Percentiles rank a stretch among this genome's conserved stretches.
These are phyloP conservation scores for Eucalyptus erythrocorys DNA, from an alignment of 345 rosid species.

Conservation along the genomic window DNA sequence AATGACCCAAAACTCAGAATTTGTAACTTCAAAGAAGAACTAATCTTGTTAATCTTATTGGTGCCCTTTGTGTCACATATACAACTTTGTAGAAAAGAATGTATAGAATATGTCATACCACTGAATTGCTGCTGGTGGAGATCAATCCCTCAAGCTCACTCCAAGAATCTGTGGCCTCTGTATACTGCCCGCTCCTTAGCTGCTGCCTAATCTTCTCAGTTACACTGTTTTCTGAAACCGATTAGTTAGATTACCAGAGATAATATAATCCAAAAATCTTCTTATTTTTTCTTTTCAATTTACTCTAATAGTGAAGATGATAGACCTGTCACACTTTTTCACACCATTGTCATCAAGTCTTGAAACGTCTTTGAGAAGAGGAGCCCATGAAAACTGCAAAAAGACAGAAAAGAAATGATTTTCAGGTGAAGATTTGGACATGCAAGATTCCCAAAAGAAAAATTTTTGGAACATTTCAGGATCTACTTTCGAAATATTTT, in stretches of 20 bases:
- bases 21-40: background rate
- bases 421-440: background rate
- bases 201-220: slow-evolving; percentile 56
- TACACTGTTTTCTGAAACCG: slow-evolving; percentile 17
- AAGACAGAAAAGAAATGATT: background rate
- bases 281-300: background rate
- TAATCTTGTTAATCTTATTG: background rate
- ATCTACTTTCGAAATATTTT: background rate
- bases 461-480: background rate
- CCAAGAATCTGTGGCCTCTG: slow-evolving; percentile 63
- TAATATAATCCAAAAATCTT: background rate
- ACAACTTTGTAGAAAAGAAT: background rate
- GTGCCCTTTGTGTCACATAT: background rate
- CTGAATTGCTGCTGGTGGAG: slow-evolving; percentile 24
- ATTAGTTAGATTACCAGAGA: background rate
- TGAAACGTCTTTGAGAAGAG: slow-evolving; percentile 68
- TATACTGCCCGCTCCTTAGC: slow-evolving; percentile 28
- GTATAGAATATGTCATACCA: slow-evolving; percentile 24
- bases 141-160: slow-evolving; percentile 38
- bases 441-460: background rate
- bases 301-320: background rate
- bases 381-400: slow-evolving; percentile 83
- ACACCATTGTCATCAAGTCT: slow-evolving; percentile 55
- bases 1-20: background rate
- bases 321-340: slow-evolving; percentile 43